Evolutionary conservation across 2,329 filamentous ascomycete species (phyloP).

Genomic region (Zalaria obscura): DNA sequence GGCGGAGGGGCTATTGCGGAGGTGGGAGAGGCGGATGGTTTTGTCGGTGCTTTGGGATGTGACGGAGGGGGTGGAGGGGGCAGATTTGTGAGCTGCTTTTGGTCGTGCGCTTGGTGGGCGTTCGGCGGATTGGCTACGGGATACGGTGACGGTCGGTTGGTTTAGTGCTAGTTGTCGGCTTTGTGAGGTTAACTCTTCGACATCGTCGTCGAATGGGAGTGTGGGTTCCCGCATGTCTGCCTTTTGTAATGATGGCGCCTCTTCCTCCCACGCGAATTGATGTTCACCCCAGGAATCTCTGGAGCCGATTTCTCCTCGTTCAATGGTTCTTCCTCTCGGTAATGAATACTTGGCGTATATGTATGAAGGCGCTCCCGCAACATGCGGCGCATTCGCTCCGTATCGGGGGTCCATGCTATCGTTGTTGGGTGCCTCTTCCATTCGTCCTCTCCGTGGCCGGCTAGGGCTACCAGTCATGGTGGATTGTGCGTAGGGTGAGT

Average conservation of each 20-base stretch:
- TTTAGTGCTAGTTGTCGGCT: conserved; percentile 1
- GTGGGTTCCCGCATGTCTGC: too few relatives aligned
- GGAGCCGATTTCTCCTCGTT: conserved; percentile 50
- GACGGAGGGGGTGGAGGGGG: conserved; percentile 16
- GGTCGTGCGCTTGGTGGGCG: conserved; percentile 6
- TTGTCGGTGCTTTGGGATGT: conserved; percentile 24
- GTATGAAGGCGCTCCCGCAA: conserved; percentile 49
- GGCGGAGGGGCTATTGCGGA: conserved; percentile 17
- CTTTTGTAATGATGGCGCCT: not conserved
- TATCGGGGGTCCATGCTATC: too few relatives aligned
- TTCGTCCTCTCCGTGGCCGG: too few relatives aligned
- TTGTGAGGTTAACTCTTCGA: not conserved
- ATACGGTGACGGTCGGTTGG: conserved; percentile 6
- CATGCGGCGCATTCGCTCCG: too few relatives aligned
- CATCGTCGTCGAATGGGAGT: too few relatives aligned
- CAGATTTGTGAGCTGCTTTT: conserved; percentile 4
- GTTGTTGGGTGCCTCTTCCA: too few relatives aligned
- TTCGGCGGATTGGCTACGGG: conserved; percentile 17
- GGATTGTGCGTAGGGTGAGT: conserved; percentile 29
- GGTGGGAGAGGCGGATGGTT: conserved; percentile 27
- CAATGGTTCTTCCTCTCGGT: conserved; percentile 66
- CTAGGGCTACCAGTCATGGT: too few relatives aligned
- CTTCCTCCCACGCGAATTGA: conserved; percentile 48
- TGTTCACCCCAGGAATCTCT: conserved; percentile 31
- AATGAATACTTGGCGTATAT: conserved; percentile 75